Percentiles rank a stretch among this genome's conserved stretches.
Conservation (phyloP, 495 filamentous ascomycete species). For the Penicillium chermesinum region DNA sequence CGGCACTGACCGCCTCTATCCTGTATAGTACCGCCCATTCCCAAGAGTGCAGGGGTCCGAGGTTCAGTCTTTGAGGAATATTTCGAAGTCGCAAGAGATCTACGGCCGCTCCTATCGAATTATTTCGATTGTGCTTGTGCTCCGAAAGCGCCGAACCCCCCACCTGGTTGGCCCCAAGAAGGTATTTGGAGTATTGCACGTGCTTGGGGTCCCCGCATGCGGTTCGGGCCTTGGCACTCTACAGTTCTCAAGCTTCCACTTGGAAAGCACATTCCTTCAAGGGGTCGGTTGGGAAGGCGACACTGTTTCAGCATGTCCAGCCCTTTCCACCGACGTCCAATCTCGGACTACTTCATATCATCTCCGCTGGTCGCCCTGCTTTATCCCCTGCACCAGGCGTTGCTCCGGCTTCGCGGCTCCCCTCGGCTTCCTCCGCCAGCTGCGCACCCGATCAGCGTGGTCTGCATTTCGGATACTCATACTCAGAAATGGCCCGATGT, state of each 20-base stretch:
- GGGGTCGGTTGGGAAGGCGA: not conserved
- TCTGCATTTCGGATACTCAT: conserved; percentile 92
- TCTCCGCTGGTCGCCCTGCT: conserved; percentile 47
- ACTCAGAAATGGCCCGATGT: conserved; percentile 55
- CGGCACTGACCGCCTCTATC: no score
- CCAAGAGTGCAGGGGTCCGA: no score
- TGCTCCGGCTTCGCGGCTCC: conserved; percentile 59
- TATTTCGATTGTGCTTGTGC: no score
- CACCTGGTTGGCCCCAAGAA: no score
- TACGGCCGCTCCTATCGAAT: no score
- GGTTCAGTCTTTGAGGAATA: no score
- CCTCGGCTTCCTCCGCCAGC: conserved; percentile 49
- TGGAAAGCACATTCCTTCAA: not conserved
- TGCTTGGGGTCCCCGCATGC: no score
- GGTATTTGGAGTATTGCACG: no score
- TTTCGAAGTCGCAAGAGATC: no score
- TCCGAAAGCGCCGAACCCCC: no score
- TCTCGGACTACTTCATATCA: conserved; percentile 42
- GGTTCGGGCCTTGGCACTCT: conserved; percentile 3
- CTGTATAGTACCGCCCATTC: no score
- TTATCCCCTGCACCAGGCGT: conserved; percentile 52
- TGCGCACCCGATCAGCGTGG: conserved; percentile 59
- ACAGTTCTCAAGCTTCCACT: not conserved
- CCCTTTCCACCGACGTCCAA: conserved; percentile 46
- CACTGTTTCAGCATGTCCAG: conserved; percentile 27